Percentiles rank a stretch among this genome's conserved stretches.
These are phyloP conservation scores for Fusarium pseudocircinatum DNA, from an alignment of 2,329 filamentous ascomycete genomes.

Conservation along the genomic window DNA sequence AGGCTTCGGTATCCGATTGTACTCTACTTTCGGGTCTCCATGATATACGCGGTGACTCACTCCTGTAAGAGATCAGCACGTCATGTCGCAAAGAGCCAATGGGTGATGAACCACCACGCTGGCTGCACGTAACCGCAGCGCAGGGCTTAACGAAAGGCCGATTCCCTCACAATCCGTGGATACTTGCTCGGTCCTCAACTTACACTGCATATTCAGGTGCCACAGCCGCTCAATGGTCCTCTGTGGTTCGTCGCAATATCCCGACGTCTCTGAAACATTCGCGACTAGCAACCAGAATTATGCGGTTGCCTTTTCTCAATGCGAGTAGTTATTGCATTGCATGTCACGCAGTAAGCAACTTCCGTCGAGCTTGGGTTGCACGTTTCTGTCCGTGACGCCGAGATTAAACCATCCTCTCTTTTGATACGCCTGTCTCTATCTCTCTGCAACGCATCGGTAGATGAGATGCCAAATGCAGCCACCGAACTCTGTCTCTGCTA, in stretches of 20 bases:
- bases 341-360: slow-evolving; percentile 17
- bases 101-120: neutral
- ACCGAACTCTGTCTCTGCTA: slow-evolving; percentile 8
- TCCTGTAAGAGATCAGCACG: slow-evolving; percentile 5
- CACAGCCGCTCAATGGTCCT: neutral
- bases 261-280: neutral
- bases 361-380: slow-evolving; percentile 2
- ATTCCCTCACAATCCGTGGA: neutral
- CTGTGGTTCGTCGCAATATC: slow-evolving; percentile 9
- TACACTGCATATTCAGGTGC: neutral
- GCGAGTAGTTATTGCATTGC: slow-evolving; percentile 7
- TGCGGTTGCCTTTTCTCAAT: slow-evolving; percentile 7
- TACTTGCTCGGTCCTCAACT: neutral
- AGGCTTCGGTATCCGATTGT: slow-evolving; percentile 10
- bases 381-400: slow-evolving; percentile 10
- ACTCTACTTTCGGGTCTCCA: neutral
- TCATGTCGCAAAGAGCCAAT: slow-evolving; percentile 1
- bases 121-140: slow-evolving; percentile 22
- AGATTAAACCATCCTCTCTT: slow-evolving; percentile 24
- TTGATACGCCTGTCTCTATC: slow-evolving; percentile 29
- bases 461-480: slow-evolving; percentile 10
- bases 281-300: neutral
- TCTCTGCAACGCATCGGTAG: neutral
- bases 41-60: slow-evolving; percentile 26
- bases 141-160: slow-evolving; percentile 23